Conservation (phyloP, 371 early-diverging fungal genomes). For the Dentiscutata heterogama region DNA sequence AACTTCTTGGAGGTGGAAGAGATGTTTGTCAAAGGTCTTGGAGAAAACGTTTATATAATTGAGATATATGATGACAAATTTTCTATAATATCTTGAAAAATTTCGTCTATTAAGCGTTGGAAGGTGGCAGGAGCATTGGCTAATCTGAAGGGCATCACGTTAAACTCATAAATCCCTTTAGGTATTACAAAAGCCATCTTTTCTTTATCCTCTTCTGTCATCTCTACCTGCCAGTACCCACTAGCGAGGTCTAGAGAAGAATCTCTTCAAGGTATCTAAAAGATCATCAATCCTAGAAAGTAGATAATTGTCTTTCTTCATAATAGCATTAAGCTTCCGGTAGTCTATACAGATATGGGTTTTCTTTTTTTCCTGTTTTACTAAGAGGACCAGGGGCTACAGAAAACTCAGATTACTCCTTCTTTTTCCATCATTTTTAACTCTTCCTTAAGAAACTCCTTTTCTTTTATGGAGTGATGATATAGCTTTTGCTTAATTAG, state of each 20-base stretch:
- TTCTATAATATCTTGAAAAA: constrained; percentile 50
- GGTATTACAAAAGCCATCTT: not conserved
- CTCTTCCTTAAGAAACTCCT: not conserved
- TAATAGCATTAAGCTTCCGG: not conserved
- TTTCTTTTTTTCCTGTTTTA: constrained; percentile 2
- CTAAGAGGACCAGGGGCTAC: not conserved
- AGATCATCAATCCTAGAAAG: not conserved
- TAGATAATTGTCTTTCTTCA: not conserved
- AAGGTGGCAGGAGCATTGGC: constrained; percentile 21
- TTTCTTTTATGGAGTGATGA: not conserved
- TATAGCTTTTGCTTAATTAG: not conserved
- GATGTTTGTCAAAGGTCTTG: constrained; percentile 19
- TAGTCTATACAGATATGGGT: not conserved
- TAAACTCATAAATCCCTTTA: not conserved
- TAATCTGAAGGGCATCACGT: not conserved
- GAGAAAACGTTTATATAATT: not conserved
- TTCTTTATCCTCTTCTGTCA: constrained; percentile 14
- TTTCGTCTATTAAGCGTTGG: constrained; percentile 54
- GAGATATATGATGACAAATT: constrained; percentile 6
- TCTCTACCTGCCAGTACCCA: constrained; percentile 44
- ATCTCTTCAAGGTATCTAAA: not conserved
- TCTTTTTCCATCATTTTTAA: not conserved
- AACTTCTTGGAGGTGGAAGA: constrained; percentile 27
- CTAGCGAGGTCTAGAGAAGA: not conserved
- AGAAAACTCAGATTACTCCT: not conserved